Evolutionary conservation across 345 rosid genomes (phyloP), one percentile per base, ranked within the genome.

Genomic region (Schrenkiella parvula): DNA sequence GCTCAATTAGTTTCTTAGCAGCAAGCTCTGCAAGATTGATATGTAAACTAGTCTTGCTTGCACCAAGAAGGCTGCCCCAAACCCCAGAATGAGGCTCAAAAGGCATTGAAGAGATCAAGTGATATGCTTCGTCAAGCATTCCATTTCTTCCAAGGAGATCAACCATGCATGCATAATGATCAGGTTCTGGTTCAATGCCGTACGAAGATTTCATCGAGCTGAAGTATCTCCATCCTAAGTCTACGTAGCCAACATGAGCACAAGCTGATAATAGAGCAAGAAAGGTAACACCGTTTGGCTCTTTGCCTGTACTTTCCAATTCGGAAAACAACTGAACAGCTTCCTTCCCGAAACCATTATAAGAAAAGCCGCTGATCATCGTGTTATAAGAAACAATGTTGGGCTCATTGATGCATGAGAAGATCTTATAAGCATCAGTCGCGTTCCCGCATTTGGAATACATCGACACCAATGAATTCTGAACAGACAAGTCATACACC

Each of bases 141-240:
- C 93, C 96, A 68, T 84, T 84, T 82, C 93, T 85, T 22, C 92
- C 89, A 55, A 91, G 83, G 66, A 91, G 89, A 82, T 89, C 97
- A 78, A 87, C 88, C 85, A 87, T 78, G 81, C 87, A 86, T 34
- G 88, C 91, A 55, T 85, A 89, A 78, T 91, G 96, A 77, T 89
- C 93, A 15, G 84, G 79, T 71, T 79, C 82, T 2, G 92, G 91
- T 76, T 89, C 88, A 61, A 86, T 74, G 18, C 58, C 64, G 14
- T 86, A 79, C 0, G 68, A 14, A 21, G 75, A 79, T 53, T 80
- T 82, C 97, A 89, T 91, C 8, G 86, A 79, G 34, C 75, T 80
- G 66, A 91, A 89, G 71, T 83, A 72, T 46, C 71, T 46, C 85
- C 87, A 77, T 67, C 91, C 96, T 64, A 82, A 76, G 57, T 80